Percentiles rank a stretch among this genome's conserved stretches.
Evolutionary conservation across 306 rosid genomes (phyloP).

Genomic region (Fragaria nilgerrensis): DNA sequence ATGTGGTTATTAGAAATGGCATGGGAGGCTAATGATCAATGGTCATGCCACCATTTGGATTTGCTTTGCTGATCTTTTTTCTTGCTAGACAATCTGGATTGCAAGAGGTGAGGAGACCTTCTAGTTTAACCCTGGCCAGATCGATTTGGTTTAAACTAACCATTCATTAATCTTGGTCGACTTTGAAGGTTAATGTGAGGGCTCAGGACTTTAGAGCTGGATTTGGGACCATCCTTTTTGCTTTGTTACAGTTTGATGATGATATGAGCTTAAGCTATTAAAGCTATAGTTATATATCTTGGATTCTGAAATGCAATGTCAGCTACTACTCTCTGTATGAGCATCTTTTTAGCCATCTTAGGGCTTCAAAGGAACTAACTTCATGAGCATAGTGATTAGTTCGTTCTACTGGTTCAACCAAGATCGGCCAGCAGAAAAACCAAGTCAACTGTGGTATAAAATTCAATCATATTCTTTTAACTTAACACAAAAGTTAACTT

Average conservation of each 20-base stretch:
- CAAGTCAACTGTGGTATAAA: neutral
- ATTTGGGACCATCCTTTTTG: conserved; percentile 43
- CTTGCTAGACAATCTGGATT: conserved; percentile 28
- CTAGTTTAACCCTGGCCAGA: neutral
- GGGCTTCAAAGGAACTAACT: neutral
- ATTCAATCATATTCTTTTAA: neutral
- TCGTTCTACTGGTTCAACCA: neutral
- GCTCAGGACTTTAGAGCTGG: conserved; percentile 40
- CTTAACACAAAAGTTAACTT: neutral
- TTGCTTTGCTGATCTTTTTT: conserved; percentile 24
- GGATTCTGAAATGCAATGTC: conserved; percentile 19
- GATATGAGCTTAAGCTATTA: neutral
- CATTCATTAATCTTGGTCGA: neutral
- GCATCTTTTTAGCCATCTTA: neutral
- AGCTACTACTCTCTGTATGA: conserved; percentile 2
- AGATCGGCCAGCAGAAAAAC: neutral
- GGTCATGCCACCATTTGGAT: conserved; percentile 39
- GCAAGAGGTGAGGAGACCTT: neutral
- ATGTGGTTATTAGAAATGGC: conserved; percentile 45
- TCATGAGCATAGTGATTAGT: neutral
- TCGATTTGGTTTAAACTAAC: neutral
- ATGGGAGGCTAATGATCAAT: conserved; percentile 50
- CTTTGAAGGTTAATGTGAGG: neutral
- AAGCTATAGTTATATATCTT: neutral
- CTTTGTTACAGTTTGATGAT: conserved; percentile 24